These are phyloP conservation scores for Chlorella sp. DNA, from an alignment of 139 green algal genomes.

Conservation along the genomic window DNA sequence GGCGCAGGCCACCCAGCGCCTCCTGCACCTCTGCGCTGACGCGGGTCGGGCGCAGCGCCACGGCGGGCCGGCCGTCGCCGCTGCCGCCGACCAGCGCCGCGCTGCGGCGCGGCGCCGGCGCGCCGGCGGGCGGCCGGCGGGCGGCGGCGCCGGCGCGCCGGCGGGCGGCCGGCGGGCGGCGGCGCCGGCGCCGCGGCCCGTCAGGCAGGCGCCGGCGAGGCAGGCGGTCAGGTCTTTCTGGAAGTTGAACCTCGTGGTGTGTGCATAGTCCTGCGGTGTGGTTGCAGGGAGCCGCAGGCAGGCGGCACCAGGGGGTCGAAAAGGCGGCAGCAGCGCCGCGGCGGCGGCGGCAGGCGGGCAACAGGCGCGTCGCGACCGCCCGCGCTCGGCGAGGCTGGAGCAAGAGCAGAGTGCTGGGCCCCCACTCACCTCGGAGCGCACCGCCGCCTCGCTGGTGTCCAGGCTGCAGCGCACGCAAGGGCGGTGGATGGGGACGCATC, in stretches of 20 bases:
- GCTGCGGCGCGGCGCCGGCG: not conserved
- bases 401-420: too few species aligned
- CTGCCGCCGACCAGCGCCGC: slow-evolving; percentile 1
- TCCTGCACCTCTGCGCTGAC: not conserved
- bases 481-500: too few species aligned
- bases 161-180: too few species aligned
- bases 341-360: too few species aligned
- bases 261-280: slow-evolving; percentile 5
- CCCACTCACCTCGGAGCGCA: too few species aligned
- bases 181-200: too few species aligned
- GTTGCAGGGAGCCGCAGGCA: too few species aligned
- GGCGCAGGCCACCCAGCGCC: slow-evolving; percentile 4
- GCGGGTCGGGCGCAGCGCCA: slow-evolving; percentile 4
- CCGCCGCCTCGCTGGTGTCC: slow-evolving; percentile 6
- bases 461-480: slow-evolving; percentile 8
- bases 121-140: not conserved
- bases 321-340: too few species aligned
- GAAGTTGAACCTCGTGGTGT: slow-evolving; percentile 13
- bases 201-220: not conserved
- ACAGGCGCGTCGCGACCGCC: too few species aligned
- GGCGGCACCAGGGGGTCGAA: too few species aligned
- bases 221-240: slow-evolving; percentile 15
- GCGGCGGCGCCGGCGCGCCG: not conserved
- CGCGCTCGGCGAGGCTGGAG: too few species aligned
- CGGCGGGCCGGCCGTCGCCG: slow-evolving; percentile 2